Percentiles rank a stretch among this genome's conserved stretches.
phyloP scores from a whole-genome alignment of 495 filamentous ascomycete species.

The Lophiostoma macrostomum region DNA sequence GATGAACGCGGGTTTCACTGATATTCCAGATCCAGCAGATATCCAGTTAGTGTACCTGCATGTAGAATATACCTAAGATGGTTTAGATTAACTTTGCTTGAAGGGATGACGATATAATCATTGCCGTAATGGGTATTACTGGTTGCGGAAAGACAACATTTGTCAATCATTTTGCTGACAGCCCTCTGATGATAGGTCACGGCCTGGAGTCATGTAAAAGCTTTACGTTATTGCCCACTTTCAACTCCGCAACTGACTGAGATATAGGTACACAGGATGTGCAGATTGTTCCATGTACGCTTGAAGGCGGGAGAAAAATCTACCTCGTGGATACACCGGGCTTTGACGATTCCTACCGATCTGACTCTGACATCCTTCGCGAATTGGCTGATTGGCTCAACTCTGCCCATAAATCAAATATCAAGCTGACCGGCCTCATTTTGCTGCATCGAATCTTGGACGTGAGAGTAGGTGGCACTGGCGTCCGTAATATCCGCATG shows the following conservation, averaged over 20 bases:
- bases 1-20: no score
- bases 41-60: no score
- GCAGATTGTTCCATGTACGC: constrained; percentile 9
- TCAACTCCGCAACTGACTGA: not conserved
- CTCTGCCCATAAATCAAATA: not conserved
- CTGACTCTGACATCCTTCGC: constrained; percentile 9
- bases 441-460: constrained; percentile 17
- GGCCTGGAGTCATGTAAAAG: constrained; percentile 19
- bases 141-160: constrained; percentile 22
- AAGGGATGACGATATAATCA: constrained; percentile 23
- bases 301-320: not conserved
- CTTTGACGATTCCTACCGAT: constrained; percentile 17
- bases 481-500: constrained; percentile 12
- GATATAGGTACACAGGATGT: constrained; percentile 8
- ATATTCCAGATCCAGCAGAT: no score
- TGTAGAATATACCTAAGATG: no score
- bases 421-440: constrained; percentile 17
- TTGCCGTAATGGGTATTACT: constrained; percentile 39
- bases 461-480: not conserved
- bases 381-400: constrained; percentile 15
- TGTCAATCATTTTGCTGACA: constrained; percentile 13
- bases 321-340: constrained; percentile 19
- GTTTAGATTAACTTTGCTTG: not conserved
- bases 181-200: constrained; percentile 3
- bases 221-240: not conserved